A percentile compares a stretch with the other conserved stretches of the same genome.
These are phyloP conservation scores for Plasmodium yoelii DNA, from an alignment of 169 alveolate species.

Conservation along the genomic window DNA sequence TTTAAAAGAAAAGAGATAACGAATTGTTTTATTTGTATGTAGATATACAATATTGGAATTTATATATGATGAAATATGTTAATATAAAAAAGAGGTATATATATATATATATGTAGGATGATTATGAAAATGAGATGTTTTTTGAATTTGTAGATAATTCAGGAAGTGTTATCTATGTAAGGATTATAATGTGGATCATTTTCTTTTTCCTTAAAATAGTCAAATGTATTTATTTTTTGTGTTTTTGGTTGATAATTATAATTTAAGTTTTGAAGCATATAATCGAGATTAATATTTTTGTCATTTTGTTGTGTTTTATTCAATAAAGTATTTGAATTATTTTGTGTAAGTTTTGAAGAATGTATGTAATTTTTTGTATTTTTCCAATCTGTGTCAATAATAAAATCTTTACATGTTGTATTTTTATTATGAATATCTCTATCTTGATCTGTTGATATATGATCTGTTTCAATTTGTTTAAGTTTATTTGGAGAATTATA, in stretches of 20 bases:
- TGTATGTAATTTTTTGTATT: not conserved
- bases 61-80: not conserved
- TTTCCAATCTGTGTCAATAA: not conserved
- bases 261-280: slow-evolving; percentile 46
- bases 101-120: not conserved
- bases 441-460: not conserved
- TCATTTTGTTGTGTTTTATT: slow-evolving; percentile 9
- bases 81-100: not conserved
- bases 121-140: not conserved
- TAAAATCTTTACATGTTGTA: not conserved
- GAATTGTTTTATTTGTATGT: not conserved
- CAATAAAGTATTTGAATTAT: not conserved
- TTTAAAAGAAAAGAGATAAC: not conserved
- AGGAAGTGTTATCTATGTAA: slow-evolving; percentile 15
- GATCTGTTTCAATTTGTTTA: not conserved
- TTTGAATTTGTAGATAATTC: not conserved
- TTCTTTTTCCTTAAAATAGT: slow-evolving; percentile 75
- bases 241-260: slow-evolving; percentile 61
- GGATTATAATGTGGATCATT: slow-evolving; percentile 36
- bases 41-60: not conserved
- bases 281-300: slow-evolving; percentile 38
- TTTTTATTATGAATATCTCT: not conserved
- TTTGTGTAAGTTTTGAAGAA: not conserved
- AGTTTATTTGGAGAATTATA: not conserved
- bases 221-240: slow-evolving; percentile 59